Evolutionary conservation across 805 yeast species (phyloP), one percentile per base, ranked within the genome.

Genomic region (Ogataea minuta): DNA sequence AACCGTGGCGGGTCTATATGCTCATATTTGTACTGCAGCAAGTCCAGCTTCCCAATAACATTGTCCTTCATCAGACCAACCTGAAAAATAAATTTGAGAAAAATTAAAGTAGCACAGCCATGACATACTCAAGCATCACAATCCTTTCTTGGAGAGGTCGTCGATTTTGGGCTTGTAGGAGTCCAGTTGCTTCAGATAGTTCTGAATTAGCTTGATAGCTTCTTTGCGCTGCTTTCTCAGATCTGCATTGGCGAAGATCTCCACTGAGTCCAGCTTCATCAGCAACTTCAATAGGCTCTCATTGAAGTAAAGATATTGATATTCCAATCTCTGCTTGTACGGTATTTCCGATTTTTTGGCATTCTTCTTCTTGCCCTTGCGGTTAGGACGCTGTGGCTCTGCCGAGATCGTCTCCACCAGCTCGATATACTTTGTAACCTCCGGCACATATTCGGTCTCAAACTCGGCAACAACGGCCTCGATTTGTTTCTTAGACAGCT

Each of bases 261-360:
- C 62, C 24, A 85, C 67, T 3, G 75, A 79, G 52, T 85, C 95
- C 39, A 85, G 64, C 45, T 71, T 76, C 70, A 84, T 71, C 48
- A 84, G 60, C 46, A 81, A 70, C 55, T 83, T 82, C 57, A 84
- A 65, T 29, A 84, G 62, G 70, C 74, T 73, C 58, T 84, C 95
- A 51, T 79, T 82, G 57, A 68, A 78, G 56, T 70, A 84, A 36
- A 74, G 71, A 49, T 68, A 71, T 53, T 74, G 72, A 57, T 77
- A 81, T 42, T 45, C 39, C 21, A 56, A 36, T n/a, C 46, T 50
- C 12, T 60, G 59, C 23, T 52, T 53, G 41, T 60, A 59, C 1
- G 57, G 34, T 2, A 31, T 35, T 9, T 25, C 36, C 8, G 10
- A n/a, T 15, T 45, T 32, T 24, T 47, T 39, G 10, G 34, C 16